Evolutionary conservation across 805 yeast species (phyloP).

Genomic region (Ogataea degrootiae): DNA sequence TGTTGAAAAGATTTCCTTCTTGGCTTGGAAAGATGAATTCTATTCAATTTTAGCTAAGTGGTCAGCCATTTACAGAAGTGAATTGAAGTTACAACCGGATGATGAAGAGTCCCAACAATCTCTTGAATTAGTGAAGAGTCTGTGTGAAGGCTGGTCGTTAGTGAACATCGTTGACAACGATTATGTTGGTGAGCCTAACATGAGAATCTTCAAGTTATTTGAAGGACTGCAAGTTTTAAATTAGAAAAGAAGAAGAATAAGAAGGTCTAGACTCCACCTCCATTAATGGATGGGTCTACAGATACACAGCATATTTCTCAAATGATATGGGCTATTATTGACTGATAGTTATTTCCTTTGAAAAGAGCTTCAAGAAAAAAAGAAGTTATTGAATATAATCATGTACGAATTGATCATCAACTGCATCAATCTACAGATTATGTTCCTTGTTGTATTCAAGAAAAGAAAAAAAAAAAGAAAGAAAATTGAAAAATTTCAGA

Average conservation of each 20-base stretch:
- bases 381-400: neutral
- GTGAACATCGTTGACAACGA: constrained; percentile 91
- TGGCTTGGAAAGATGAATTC: constrained; percentile 98
- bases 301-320: neutral
- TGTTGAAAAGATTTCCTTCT: constrained; percentile 84
- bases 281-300: neutral
- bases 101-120: constrained; percentile 21
- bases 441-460: neutral
- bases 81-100: constrained; percentile 13
- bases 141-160: constrained; percentile 61
- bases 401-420: constrained; percentile 2
- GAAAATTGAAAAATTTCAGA: neutral
- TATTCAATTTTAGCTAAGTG: constrained; percentile 80
- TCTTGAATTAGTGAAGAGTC: constrained; percentile 37
- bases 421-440: neutral
- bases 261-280: neutral
- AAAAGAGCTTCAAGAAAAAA: neutral
- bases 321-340: neutral
- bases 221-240: constrained; percentile 21
- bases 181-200: constrained; percentile 45
- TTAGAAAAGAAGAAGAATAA: neutral
- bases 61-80: constrained; percentile 38
- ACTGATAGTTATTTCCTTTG: neutral
- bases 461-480: constrained; percentile 1
- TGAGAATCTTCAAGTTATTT: constrained; percentile 53